phyloP scores from a whole-genome alignment of 2,329 filamentous ascomycete species.

The Alternaria atra region DNA sequence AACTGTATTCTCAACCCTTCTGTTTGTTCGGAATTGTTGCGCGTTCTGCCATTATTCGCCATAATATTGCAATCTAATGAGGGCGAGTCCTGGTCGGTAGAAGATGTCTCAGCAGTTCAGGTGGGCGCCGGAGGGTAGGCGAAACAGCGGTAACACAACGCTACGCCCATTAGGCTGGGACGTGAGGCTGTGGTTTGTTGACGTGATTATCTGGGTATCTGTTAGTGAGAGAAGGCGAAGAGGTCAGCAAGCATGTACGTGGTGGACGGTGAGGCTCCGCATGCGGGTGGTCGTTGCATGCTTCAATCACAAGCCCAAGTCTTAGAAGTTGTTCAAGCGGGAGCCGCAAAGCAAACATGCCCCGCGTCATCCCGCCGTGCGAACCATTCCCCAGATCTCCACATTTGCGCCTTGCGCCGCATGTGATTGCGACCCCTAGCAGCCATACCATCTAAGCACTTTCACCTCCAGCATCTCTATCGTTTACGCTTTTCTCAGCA shows the following conservation, averaged over 20 bases:
- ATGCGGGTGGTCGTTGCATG: not conserved
- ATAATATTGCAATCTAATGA: constrained; percentile 4
- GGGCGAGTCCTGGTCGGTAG: not conserved
- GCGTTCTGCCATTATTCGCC: constrained; percentile 1
- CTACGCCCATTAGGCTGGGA: not conserved
- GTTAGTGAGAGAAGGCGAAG: not conserved
- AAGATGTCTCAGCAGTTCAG: not conserved
- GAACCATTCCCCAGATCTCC: constrained; percentile 1
- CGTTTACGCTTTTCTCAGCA: not conserved
- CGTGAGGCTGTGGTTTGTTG: not conserved
- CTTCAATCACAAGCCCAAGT: not conserved
- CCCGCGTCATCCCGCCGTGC: constrained; percentile 1
- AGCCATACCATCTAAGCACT: not conserved
- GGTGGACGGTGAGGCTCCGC: not conserved
- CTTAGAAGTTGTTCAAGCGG: not conserved
- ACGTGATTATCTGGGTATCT: not conserved
- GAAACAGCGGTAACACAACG: not conserved
- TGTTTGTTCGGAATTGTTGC: not conserved
- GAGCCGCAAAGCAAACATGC: constrained; percentile 11
- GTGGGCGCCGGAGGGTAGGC: not conserved
- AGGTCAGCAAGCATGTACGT: not conserved
- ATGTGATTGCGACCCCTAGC: not conserved
- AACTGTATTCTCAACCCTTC: constrained; percentile 1
- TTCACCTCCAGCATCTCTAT: not conserved
- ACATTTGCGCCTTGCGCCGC: not conserved